phyloP scores from a whole-genome alignment of 192 early-diverging fungal genomes.

The Entomortierella parvispora region DNA sequence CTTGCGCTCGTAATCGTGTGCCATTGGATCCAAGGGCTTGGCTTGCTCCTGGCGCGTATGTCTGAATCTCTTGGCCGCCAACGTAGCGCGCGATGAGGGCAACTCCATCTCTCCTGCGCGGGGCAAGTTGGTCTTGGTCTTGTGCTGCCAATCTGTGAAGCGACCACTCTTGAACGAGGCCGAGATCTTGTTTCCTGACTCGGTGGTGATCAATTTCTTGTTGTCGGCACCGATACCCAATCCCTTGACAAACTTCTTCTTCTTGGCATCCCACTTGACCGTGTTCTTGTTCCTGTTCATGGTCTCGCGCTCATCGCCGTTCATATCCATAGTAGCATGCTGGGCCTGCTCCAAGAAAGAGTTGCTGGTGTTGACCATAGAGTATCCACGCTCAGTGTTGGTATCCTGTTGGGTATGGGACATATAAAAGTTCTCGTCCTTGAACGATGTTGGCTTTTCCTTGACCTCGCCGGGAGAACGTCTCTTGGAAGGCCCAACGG shows the following conservation, averaged over 20 bases:
- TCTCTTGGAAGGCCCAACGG: slow-evolving; percentile 32
- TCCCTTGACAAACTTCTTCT: slow-evolving; percentile 90
- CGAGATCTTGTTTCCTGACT: slow-evolving; percentile 89
- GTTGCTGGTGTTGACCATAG: slow-evolving; percentile 66
- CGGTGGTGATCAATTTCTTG: slow-evolving; percentile 93
- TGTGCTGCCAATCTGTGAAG: slow-evolving; percentile 93
- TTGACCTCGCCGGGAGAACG: slow-evolving; percentile 4
- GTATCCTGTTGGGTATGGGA: slow-evolving; percentile 84
- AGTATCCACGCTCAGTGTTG: slow-evolving; percentile 90
- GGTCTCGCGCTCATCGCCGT: slow-evolving; percentile 83
- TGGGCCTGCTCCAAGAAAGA: slow-evolving; percentile 87
- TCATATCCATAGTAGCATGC: slow-evolving; percentile 78
- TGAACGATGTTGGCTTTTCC: slow-evolving; percentile 58
- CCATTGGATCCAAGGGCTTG: slow-evolving; percentile 75
- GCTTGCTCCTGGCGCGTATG: slow-evolving; percentile 81
- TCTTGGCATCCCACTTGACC: slow-evolving; percentile 92
- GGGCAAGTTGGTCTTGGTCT: slow-evolving; percentile 83
- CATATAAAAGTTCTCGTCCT: slow-evolving; percentile 91
- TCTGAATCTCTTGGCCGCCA: slow-evolving; percentile 71
- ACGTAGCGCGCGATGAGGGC: slow-evolving; percentile 52
- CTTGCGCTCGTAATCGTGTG: slow-evolving; percentile 73
- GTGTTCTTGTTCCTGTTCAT: slow-evolving; percentile 68
- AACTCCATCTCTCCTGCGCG: slow-evolving; percentile 90
- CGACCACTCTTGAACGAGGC: slow-evolving; percentile 88
- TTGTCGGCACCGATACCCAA: slow-evolving; percentile 91